These are phyloP conservation scores for Solanum bulbocastanum DNA, from an alignment of 257 asterid species.

Conservation along the genomic window DNA sequence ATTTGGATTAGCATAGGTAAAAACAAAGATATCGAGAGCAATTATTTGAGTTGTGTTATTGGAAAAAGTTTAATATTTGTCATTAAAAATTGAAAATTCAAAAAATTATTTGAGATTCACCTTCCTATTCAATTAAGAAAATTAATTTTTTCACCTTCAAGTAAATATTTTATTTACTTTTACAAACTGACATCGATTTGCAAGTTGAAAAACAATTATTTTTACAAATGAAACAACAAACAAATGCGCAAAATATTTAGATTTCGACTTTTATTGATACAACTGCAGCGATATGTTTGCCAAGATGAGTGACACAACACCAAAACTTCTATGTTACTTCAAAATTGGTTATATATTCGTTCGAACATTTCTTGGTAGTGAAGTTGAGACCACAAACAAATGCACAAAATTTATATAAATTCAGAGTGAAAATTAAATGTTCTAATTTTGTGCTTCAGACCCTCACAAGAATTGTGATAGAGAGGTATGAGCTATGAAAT, in stretches of 20 bases:
- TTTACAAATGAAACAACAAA: neutral
- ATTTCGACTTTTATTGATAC: neutral
- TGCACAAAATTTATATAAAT: too few species aligned
- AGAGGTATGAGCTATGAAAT: too few species aligned
- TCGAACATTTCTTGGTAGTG: neutral
- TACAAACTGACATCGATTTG: neutral
- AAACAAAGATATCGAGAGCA: too few species aligned
- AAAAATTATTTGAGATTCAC: neutral
- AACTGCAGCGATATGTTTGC: neutral
- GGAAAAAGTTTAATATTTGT: too few species aligned
- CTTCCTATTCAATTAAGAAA: neutral
- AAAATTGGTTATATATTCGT: neutral
- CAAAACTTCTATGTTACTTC: neutral
- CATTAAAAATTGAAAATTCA: too few species aligned
- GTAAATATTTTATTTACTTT: neutral
- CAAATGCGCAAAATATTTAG: neutral
- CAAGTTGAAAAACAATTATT: neutral
- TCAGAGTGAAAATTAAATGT: too few species aligned
- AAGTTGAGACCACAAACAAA: neutral
- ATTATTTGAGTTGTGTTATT: too few species aligned
- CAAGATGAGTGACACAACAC: neutral
- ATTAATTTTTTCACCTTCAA: neutral
- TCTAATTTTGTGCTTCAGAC: too few species aligned
- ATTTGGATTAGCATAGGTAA: too few species aligned
- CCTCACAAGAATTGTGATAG: too few species aligned